Evolutionary conservation across 192 early-diverging fungal genomes (phyloP).

Genomic region (Coemansia sp.): DNA sequence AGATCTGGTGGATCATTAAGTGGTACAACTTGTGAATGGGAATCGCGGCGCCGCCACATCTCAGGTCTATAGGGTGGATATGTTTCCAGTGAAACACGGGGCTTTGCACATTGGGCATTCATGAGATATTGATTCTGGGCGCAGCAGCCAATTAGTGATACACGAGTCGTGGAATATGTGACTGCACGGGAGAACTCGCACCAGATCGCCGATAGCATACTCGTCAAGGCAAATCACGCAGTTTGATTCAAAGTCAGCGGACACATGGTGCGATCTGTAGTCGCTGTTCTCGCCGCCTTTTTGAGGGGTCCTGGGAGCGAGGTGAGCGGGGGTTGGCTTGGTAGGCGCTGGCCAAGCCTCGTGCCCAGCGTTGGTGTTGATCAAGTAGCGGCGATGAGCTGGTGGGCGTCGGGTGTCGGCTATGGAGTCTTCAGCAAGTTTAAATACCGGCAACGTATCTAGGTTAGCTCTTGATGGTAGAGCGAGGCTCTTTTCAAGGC

Average conservation of each 20-base stretch:
- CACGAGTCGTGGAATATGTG: constrained; percentile 68
- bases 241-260: constrained; percentile 15
- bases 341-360: not conserved
- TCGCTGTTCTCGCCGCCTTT: not conserved
- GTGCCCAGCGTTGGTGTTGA: not conserved
- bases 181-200: constrained; percentile 62
- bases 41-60: constrained; percentile 2
- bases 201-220: constrained; percentile 53
- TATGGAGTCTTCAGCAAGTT: constrained; percentile 19
- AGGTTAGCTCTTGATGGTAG: constrained; percentile 10
- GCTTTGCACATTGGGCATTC: constrained; percentile 51
- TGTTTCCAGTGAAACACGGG: constrained; percentile 33
- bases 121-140: constrained; percentile 28
- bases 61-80: not conserved
- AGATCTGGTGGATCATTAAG: not conserved
- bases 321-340: not conserved
- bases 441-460: constrained; percentile 27
- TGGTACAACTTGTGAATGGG: no score
- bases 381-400: constrained; percentile 23
- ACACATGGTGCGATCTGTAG: not conserved
- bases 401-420: constrained; percentile 30
- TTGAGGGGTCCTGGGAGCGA: not conserved
- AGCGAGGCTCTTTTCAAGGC: constrained; percentile 2
- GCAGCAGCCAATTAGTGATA: constrained; percentile 53
- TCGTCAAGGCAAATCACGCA: constrained; percentile 71